Evolutionary conservation across 768 basidiomycete genomes (phyloP), one percentile per base, ranked within the genome.

Genomic region (Suillus clintonianus): DNA sequence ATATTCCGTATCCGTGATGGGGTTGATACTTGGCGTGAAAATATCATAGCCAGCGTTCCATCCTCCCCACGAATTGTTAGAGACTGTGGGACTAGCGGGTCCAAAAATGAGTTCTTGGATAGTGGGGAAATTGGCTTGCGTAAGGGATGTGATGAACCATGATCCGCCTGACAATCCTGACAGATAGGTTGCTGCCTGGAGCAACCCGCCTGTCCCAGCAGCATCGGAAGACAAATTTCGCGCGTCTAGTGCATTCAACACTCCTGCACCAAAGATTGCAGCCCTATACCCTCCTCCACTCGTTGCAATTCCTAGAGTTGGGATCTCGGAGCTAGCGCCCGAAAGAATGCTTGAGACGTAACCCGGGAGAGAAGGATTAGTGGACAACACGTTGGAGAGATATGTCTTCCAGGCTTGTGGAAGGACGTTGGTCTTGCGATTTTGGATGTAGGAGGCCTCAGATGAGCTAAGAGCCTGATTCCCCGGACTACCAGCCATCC

Each of bases 241-340:
- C 43, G 76, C 83, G 67, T 89, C 85, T 47, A 86, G 65, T 1
- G 81, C 78, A n/a, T 77, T 78, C 55, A 83, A 66, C 22, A 85
- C 78, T 1, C 85, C 87, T 4, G 83, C 86, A 47, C 81, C 82
- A 58, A 81, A 83, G 8, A 85, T 76, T 5, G 85, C 83, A 0
- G 87, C 88, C 15, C 87, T 74, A 56, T 84, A 81, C 0, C 86
- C 83, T 9, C 88, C 88, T 15, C 88, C 88, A 32, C 82, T 84
- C 27, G 80, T 71, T 0, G 86, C 85, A 59, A 87, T 82, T 0
- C 79, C 84, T 7, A 85, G 68, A 22, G 67, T 78, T 4, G 82
- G 82, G 0, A 71, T 64, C 17, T 72, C 57, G 1, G 63, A 32
- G 32, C 64, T 67, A 10, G 64, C 58, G 2, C 66, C 73, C 17